Evolutionary conservation across 2,329 filamentous ascomycete genomes (phyloP).

Genomic region (Cladosporium colombiae): DNA sequence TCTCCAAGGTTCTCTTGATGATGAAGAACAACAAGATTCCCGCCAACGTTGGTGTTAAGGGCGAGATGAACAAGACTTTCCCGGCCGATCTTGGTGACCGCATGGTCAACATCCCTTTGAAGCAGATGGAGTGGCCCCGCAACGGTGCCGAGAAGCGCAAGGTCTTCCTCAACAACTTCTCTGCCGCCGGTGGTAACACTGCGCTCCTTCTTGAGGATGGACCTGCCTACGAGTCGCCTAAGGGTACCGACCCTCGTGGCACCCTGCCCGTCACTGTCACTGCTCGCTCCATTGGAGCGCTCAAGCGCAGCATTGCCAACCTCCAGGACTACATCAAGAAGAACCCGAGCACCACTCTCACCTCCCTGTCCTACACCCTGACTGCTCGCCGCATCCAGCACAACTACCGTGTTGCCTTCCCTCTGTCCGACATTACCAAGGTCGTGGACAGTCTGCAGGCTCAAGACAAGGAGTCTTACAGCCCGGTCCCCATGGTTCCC

Average conservation of each 20-base stretch:
- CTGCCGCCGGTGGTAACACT: conserved; percentile 56
- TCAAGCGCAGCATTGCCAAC: conserved; percentile 54
- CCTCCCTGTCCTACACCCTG: conserved; percentile 54
- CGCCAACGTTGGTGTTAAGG: conserved; percentile 58
- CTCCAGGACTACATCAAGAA: conserved; percentile 49
- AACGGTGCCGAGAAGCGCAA: conserved; percentile 51
- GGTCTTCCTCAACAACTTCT: conserved; percentile 57
- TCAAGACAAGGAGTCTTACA: conserved; percentile 53
- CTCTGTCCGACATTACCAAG: conserved; percentile 49
- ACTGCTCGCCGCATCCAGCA: conserved; percentile 56
- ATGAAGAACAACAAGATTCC: conserved; percentile 56
- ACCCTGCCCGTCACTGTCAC: conserved; percentile 53
- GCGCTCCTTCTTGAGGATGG: conserved; percentile 55
- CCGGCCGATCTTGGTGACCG: conserved; percentile 54
- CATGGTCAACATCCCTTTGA: conserved; percentile 54
- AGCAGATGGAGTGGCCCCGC: conserved; percentile 48
- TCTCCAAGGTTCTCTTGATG: conserved; percentile 57
- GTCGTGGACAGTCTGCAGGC: conserved; percentile 48
- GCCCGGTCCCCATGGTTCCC: conserved; percentile 54
- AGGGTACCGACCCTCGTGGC: conserved; percentile 46
- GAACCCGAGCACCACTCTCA: conserved; percentile 47
- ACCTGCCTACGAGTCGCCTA: conserved; percentile 45
- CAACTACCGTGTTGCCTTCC: conserved; percentile 53
- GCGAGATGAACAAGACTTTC: conserved; percentile 57
- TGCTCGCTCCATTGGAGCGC: conserved; percentile 52